Percentiles rank a stretch among this genome's conserved stretches.
phyloP scores from a whole-genome alignment of 164 flowering plant genomes.

The Dillenia turbinata region DNA sequence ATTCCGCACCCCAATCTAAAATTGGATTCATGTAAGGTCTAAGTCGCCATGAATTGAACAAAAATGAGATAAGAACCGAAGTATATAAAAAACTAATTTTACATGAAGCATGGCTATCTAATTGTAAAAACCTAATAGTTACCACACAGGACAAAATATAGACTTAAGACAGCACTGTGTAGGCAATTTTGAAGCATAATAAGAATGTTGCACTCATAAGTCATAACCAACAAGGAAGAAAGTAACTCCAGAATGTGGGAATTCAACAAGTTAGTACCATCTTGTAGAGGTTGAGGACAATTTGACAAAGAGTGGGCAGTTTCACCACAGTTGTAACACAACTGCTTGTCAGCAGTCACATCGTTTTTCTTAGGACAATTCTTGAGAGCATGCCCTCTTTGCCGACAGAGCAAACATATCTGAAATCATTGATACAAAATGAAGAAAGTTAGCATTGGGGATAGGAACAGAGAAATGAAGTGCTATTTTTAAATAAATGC shows the following conservation, averaged over 20 bases:
- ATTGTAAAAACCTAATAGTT: not conserved
- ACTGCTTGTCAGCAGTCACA: slow-evolving; percentile 39
- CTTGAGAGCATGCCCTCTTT: slow-evolving; percentile 82
- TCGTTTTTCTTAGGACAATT: slow-evolving; percentile 73
- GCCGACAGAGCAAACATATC: slow-evolving; percentile 89
- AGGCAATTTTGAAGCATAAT: too few species aligned
- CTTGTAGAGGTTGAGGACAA: slow-evolving; percentile 73
- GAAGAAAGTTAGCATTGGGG: too few species aligned
- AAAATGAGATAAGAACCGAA: not conserved
- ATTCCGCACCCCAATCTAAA: too few species aligned
- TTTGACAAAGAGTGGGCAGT: slow-evolving; percentile 67
- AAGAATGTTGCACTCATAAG: too few species aligned
- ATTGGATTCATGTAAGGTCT: too few species aligned
- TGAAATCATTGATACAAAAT: slow-evolving; percentile 21
- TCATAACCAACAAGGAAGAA: too few species aligned
- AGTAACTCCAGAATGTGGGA: too few species aligned
- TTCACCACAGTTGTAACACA: slow-evolving; percentile 89
- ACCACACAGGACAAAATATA: not conserved
- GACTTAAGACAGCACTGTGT: too few species aligned
- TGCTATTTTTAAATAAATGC: not conserved
- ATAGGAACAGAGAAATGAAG: not conserved
- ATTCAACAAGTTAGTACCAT: slow-evolving; percentile 41
- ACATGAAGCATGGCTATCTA: not conserved
- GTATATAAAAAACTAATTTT: not conserved
- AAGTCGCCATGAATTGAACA: too few species aligned